phyloP scores from a whole-genome alignment of 106 monocot genomes.

The Triglochin maritima region DNA sequence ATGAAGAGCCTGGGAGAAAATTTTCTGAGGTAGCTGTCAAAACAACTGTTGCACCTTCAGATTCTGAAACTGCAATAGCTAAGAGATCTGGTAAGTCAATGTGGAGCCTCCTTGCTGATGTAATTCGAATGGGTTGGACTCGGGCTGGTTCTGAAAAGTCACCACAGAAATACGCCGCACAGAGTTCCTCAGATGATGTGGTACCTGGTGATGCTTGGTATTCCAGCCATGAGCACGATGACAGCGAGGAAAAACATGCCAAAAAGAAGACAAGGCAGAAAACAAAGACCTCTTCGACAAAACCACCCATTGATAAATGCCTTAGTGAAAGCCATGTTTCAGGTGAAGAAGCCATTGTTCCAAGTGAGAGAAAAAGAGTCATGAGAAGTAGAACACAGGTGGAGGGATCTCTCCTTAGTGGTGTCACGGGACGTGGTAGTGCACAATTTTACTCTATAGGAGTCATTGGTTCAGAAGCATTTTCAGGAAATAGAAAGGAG shows the following conservation, averaged over 20 bases:
- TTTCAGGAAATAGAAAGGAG: conserved; percentile 8
- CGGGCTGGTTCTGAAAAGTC: conserved; percentile 28
- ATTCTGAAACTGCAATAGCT: conserved; percentile 27
- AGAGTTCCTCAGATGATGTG: conserved; percentile 64
- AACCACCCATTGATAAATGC: conserved; percentile 4
- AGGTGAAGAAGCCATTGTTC: conserved; percentile 5
- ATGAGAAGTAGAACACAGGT: neutral
- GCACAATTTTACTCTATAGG: conserved; percentile 4
- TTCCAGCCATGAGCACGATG: conserved; percentile 60
- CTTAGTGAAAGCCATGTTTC: conserved; percentile 1
- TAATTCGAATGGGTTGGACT: conserved; percentile 52
- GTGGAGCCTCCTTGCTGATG: conserved; percentile 67
- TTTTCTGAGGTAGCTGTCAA: conserved; percentile 11
- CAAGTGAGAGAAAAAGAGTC: neutral
- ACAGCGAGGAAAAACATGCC: conserved; percentile 22
- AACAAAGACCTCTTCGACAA: conserved; percentile 2
- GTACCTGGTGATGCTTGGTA: conserved; percentile 56
- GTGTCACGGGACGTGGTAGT: conserved; percentile 2
- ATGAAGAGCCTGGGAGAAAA: conserved; percentile 22
- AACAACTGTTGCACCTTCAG: conserved; percentile 3
- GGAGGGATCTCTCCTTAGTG: conserved; percentile 5
- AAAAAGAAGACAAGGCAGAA: conserved; percentile 8
- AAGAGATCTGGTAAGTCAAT: conserved; percentile 49
- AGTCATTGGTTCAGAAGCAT: neutral
- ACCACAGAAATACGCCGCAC: conserved; percentile 26